Conservation (phyloP, 768 basidiomycete species). For the Boletus subparvulus region DNA sequence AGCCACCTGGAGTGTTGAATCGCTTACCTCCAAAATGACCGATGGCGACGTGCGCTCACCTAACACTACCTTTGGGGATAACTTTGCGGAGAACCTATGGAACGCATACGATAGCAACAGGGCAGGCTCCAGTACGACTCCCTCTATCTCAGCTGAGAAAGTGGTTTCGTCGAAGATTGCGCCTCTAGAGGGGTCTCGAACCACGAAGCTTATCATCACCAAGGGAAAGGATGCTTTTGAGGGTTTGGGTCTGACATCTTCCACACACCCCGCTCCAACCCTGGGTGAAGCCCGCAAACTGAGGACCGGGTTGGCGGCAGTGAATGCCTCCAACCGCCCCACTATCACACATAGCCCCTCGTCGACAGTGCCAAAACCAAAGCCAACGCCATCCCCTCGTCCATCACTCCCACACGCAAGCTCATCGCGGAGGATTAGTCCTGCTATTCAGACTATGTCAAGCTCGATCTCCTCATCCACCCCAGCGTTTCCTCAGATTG, state of each 20-base stretch:
- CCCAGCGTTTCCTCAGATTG: constrained; percentile 34
- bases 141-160: constrained; percentile 14
- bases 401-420: constrained; percentile 17
- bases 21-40: constrained; percentile 23
- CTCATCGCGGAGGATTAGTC: constrained; percentile 20
- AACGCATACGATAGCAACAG: constrained; percentile 43
- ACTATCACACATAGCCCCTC: constrained; percentile 13
- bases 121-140: constrained; percentile 3
- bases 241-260: constrained; percentile 56
- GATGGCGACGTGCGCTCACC: constrained; percentile 25
- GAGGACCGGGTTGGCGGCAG: constrained; percentile 64
- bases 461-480: constrained; percentile 39
- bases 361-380: constrained; percentile 19
- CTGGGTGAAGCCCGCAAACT: constrained; percentile 73
- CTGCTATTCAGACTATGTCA: constrained; percentile 24
- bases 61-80: constrained; percentile 57
- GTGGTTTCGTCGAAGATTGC: constrained; percentile 22
- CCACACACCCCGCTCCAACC: constrained; percentile 57
- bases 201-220: constrained; percentile 30
- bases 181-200: constrained; percentile 31
- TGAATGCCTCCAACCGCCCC: constrained; percentile 39
- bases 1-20: constrained; percentile 44
- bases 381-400: constrained; percentile 31
- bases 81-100: constrained; percentile 60
- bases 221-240: constrained; percentile 75